Base-by-base conservation (phyloP, 495 filamentous ascomycete genomes). In the Aspergillus haitiensis region DNA sequence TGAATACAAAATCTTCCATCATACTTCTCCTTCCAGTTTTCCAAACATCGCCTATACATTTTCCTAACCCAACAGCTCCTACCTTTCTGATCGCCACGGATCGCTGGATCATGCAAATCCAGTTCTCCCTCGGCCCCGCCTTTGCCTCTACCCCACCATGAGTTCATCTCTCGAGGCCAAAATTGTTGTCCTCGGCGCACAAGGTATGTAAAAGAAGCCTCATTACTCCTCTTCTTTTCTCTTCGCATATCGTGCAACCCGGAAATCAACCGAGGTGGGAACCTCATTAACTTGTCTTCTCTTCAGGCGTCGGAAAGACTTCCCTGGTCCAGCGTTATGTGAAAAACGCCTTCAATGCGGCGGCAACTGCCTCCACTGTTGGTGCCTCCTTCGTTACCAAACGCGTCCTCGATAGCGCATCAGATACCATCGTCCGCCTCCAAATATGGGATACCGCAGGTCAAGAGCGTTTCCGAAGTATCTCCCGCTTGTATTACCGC, bases 401-500 rank as follows among this genome's bases (percentile, higher is more conserved):
- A 75, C 86, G 91, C 66, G 90, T 97, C 58, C 78, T 92, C 62
- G 92, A 97, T 75, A 84, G 84, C 62, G 86, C 95, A 52, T 84
- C 87, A 21, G 88, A 90, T 64, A 91, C 89, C 8, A 77, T 84
- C 12, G 89, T 97, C 18, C 85, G 92, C 8, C 77, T 97, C 21
- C 91, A 96, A 73, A 92, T 97, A 54, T 96, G 93, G 91, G 90
- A 95, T 65, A 95, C 91, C 61, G 94, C 93, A 51, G 94, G 94
- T 46, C 94, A 97, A 66, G 94, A 98, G 78, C 86, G 94, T 11
- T 98, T 97, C 71, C 88, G 94, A 58, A 88, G 85, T 31, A 97
- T 98, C 56, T 94, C 91, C 11, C 86, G 91, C 32, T 84, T 97
- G 35, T 98, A 98, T 75, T 98, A 98, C 76, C 86, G 92, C 65